A percentile compares a stretch with the other conserved stretches of the same genome.
Evolutionary conservation across 768 basidiomycete species (phyloP).

Genomic region (Mycena belliarum): DNA sequence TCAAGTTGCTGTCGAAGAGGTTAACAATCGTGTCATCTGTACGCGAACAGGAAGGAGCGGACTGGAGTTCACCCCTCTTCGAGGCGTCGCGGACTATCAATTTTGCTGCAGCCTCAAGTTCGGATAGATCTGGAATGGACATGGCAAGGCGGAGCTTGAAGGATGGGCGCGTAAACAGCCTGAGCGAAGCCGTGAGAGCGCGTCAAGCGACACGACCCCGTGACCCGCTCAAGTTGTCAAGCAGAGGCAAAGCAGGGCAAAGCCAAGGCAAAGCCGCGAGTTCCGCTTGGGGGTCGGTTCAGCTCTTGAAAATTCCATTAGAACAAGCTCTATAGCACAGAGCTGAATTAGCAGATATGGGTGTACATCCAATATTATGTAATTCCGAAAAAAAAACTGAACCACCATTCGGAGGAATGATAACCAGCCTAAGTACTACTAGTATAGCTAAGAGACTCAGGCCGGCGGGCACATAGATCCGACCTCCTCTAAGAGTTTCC

Average conservation of each 20-base stretch:
- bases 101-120: slow-evolving; percentile 3
- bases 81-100: neutral
- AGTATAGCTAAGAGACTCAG: neutral
- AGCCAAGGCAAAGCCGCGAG: no score
- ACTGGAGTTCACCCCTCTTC: slow-evolving; percentile 1
- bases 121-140: neutral
- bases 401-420: no score
- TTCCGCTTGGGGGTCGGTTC: no score
- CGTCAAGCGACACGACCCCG: slow-evolving; percentile 1
- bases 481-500: slow-evolving; percentile 67
- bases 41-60: neutral
- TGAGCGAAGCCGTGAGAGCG: slow-evolving; percentile 3
- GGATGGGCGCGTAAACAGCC: slow-evolving; percentile 5
- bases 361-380: no score
- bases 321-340: no score
- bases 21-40: neutral
- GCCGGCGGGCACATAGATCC: slow-evolving; percentile 23
- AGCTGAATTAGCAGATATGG: no score
- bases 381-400: no score
- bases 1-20: slow-evolving; percentile 36
- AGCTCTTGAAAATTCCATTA: no score
- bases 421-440: no score
- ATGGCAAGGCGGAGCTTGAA: no score
- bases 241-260: no score
- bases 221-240: neutral